phyloP scores from a whole-genome alignment of 2,329 filamentous ascomycete species.

The Penicillium sp. region DNA sequence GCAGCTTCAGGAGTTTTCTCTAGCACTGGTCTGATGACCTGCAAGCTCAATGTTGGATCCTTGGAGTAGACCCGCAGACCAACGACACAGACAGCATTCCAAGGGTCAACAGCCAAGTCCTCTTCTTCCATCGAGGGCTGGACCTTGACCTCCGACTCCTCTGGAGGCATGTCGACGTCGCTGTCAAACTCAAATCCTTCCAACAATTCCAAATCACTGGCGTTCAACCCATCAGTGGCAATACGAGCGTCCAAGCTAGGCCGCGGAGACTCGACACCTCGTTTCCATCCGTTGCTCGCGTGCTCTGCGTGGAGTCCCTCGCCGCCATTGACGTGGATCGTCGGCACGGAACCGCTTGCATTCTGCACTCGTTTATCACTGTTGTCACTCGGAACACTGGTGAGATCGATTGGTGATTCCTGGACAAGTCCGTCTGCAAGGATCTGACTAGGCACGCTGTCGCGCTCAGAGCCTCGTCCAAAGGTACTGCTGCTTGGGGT shows the following conservation, averaged over 20 bases:
- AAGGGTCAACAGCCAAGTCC: constrained; percentile 42
- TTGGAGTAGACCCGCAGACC: constrained; percentile 60
- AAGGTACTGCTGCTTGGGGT: constrained; percentile 9
- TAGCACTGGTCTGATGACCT: constrained; percentile 51
- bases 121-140: constrained; percentile 1
- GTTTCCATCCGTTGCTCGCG: constrained; percentile 10
- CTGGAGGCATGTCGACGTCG: constrained; percentile 42
- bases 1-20: constrained; percentile 41
- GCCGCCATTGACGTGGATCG: constrained; percentile 30
- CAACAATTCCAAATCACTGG: constrained; percentile 37
- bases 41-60: constrained; percentile 52
- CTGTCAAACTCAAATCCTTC: constrained; percentile 47
- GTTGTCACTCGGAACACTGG: constrained; percentile 21
- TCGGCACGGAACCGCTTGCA: constrained; percentile 25
- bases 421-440: constrained; percentile 24
- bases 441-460: constrained; percentile 16
- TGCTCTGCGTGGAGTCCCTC: constrained; percentile 24
- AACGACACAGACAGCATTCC: constrained; percentile 64
- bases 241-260: constrained; percentile 30
- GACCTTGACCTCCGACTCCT: constrained; percentile 23
- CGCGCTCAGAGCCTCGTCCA: constrained; percentile 4
- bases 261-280: constrained; percentile 20
- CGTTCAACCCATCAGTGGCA: constrained; percentile 21
- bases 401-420: constrained; percentile 29
- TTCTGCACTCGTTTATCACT: constrained; percentile 12